Evolutionary conservation across 805 yeast species (phyloP), one percentile per base, ranked within the genome.

Genomic region (Yarrowia divulgata): DNA sequence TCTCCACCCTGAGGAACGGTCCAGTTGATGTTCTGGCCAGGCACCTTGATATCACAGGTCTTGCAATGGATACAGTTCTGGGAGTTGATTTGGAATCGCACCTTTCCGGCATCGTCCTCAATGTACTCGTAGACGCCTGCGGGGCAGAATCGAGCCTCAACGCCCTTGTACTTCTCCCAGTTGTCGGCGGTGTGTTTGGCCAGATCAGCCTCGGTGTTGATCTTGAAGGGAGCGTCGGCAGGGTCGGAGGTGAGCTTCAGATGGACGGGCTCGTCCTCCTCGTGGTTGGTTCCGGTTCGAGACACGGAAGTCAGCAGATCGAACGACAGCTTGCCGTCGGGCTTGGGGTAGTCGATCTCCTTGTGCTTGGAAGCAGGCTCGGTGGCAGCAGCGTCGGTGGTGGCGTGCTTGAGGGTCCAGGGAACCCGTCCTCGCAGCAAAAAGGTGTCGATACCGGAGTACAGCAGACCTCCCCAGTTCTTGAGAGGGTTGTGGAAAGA

Each of bases 1-100:
- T 90, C 99, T 39, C 98, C 98, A 71, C 99, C 98, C 81, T 95
- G 98, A 8, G 99, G 99, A n/a, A 92, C 97, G 13, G 88, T 86
- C 99, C 99, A 95, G 76, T 86, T 84, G 71, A 95, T 95, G 76
- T 93, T 97, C 80, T 94, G 97, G 0, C 91, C 84, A 8, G 99
- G 99, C 10, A 90, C 96, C 80, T 95, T 95, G 78, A 95, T 95
- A 79, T 95, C 99, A 82, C 99, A 94, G 1, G 98, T 94, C 80
- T 95, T 95, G 82, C 99, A 95, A 79, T 95, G 99, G 73, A 95
- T 93, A 82, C 99, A 95, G 80, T 95, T 95, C 80, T 95, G 99
- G 23, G 97, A 87, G 80, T 95, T 95, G 79, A 95, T 94, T 78
- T 91, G 95, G 80, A 95, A 94, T 75, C 87, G 85, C 18, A 92